phyloP scores from a whole-genome alignment of 2,329 filamentous ascomycete genomes.

The Aspergillus felis region DNA sequence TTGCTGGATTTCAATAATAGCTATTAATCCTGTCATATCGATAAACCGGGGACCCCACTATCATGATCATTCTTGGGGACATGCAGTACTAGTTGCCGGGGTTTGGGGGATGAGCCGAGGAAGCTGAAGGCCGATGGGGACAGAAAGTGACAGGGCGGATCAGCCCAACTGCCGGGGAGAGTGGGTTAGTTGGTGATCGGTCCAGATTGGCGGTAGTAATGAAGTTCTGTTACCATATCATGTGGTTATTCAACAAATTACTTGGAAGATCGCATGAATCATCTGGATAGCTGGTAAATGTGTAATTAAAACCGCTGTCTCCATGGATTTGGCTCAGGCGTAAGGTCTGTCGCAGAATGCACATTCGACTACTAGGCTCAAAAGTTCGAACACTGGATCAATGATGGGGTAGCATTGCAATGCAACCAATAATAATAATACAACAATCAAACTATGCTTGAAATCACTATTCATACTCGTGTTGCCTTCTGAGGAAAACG shows the following conservation, averaged over 20 bases:
- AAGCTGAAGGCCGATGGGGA: background rate
- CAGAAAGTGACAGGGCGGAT: background rate
- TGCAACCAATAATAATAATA: background rate
- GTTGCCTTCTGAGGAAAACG: background rate
- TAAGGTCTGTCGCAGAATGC: background rate
- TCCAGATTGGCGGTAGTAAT: background rate
- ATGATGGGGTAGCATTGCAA: background rate
- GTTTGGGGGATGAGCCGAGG: slow-evolving; percentile 2
- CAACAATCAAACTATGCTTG: background rate
- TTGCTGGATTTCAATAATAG: background rate
- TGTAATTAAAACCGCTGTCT: no score
- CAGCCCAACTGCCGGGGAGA: background rate
- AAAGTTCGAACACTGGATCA: background rate
- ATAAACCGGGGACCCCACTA: background rate
- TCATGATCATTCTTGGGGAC: slow-evolving; percentile 15
- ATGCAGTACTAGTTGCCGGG: slow-evolving; percentile 12
- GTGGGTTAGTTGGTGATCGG: background rate
- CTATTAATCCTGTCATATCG: background rate
- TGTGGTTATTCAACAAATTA: background rate
- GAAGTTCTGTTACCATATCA: background rate
- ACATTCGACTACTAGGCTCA: background rate
- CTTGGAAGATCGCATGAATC: no score
- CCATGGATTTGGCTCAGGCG: no score
- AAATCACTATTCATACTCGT: background rate
- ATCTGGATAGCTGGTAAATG: background rate